These are phyloP conservation scores for Solanum lignicaule DNA, from an alignment of 257 asterid species.

Conservation along the genomic window DNA sequence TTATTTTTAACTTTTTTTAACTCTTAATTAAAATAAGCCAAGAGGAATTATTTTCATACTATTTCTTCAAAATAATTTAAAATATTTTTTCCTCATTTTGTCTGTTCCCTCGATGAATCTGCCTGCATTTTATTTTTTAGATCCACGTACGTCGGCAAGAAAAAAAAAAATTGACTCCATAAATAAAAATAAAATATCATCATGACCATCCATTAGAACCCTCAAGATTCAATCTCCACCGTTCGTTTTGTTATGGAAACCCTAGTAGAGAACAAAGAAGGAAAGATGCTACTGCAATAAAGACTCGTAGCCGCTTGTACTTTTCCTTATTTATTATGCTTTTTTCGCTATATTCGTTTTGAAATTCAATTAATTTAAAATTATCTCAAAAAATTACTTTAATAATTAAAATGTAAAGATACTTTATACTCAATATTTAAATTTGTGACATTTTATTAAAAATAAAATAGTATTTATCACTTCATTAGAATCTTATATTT, in stretches of 20 bases:
- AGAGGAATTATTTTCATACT: background rate
- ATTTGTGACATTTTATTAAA: background rate
- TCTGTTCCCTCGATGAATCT: background rate
- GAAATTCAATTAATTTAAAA: background rate
- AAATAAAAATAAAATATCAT: background rate
- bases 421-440: no score
- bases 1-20: no score
- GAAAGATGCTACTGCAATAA: background rate
- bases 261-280: background rate
- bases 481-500: no score
- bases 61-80: background rate
- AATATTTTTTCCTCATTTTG: background rate
- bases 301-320: background rate
- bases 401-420: no score
- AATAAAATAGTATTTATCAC: no score
- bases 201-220: background rate
- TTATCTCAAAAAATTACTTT: background rate
- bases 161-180: background rate
- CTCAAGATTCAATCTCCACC: background rate
- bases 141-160: background rate
- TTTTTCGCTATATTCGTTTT: accelerated
- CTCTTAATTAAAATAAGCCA: background rate
- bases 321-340: background rate
- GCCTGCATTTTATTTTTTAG: background rate
- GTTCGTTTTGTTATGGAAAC: background rate